Percentiles rank a stretch among this genome's conserved stretches.
Evolutionary conservation across 2,329 filamentous ascomycete species (phyloP).

Genomic region (Sarocladiaceae sp.): DNA sequence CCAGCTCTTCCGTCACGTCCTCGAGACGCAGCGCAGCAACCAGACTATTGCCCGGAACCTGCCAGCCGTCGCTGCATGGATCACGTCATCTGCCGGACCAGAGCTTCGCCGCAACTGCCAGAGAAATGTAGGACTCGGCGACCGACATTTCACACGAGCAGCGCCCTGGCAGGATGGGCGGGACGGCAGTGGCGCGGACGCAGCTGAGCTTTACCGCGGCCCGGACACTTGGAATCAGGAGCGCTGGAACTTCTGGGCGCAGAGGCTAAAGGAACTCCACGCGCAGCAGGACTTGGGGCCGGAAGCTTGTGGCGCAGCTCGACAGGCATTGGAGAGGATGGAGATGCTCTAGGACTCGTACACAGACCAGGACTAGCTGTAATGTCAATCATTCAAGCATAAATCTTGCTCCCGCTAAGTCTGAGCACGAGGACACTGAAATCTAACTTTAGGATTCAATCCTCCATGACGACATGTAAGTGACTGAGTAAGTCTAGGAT

Average conservation of each 20-base stretch:
- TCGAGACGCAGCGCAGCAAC: background rate
- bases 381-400: too few species aligned
- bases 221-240: background rate
- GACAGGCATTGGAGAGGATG: background rate
- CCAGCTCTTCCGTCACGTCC: background rate
- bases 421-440: background rate
- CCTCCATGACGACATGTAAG: too few species aligned
- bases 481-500: too few species aligned
- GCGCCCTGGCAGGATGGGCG: background rate
- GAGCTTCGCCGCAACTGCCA: background rate
- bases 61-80: background rate
- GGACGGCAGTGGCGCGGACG: background rate
- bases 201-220: background rate
- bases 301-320: background rate
- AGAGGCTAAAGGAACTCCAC: background rate
- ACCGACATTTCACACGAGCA: background rate
- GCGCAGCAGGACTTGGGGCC: background rate
- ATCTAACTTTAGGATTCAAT: background rate
- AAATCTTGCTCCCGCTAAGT: background rate
- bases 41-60: background rate
- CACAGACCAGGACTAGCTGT: background rate
- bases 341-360: background rate
- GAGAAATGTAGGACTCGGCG: background rate
- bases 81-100: background rate
- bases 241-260: background rate